These are phyloP conservation scores for Phlebiopsis gigantea DNA, from an alignment of 768 basidiomycete species.

Conservation along the genomic window DNA sequence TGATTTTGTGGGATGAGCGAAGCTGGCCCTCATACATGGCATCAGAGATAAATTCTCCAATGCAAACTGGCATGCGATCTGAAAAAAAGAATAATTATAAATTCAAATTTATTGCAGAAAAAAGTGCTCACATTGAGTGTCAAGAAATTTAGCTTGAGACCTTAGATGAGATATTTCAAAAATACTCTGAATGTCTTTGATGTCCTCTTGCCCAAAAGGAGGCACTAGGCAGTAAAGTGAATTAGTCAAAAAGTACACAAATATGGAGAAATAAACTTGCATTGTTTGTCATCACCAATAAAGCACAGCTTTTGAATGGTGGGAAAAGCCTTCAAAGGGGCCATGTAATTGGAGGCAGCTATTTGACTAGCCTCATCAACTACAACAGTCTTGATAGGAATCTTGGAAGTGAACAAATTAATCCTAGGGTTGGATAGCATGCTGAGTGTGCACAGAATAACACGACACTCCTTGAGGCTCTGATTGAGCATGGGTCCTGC, in stretches of 20 bases:
- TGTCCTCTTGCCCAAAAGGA: slow-evolving; percentile 71
- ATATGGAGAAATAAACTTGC: slow-evolving; percentile 20
- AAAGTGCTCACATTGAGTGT: slow-evolving; percentile 79
- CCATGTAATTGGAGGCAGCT: slow-evolving; percentile 25
- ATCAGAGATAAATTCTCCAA: slow-evolving; percentile 68
- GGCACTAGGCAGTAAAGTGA: slow-evolving; percentile 48
- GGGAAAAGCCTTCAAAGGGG: slow-evolving; percentile 22
- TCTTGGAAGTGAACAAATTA: slow-evolving; percentile 18
- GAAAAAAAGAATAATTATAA: slow-evolving; percentile 10
- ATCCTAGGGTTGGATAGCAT: slow-evolving; percentile 53
- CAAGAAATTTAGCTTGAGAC: slow-evolving; percentile 45
- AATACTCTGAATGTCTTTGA: slow-evolving; percentile 61
- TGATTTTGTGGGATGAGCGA: slow-evolving; percentile 34
- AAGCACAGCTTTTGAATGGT: slow-evolving; percentile 32
- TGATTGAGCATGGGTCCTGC: slow-evolving; percentile 6
- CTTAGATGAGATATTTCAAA: slow-evolving; percentile 70
- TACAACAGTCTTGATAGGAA: slow-evolving; percentile 26
- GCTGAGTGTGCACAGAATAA: slow-evolving; percentile 71
- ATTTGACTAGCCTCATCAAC: slow-evolving; percentile 34
- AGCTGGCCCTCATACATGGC: slow-evolving; percentile 61
- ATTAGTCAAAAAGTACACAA: too few species aligned
- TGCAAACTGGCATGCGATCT: slow-evolving; percentile 85
- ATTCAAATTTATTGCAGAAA: slow-evolving; percentile 3
- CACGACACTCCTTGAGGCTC: slow-evolving; percentile 37
- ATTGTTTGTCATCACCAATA: slow-evolving; percentile 38